Base-by-base conservation (phyloP, 2,329 filamentous ascomycete species). In the Paracoccidioides lutzii region DNA sequence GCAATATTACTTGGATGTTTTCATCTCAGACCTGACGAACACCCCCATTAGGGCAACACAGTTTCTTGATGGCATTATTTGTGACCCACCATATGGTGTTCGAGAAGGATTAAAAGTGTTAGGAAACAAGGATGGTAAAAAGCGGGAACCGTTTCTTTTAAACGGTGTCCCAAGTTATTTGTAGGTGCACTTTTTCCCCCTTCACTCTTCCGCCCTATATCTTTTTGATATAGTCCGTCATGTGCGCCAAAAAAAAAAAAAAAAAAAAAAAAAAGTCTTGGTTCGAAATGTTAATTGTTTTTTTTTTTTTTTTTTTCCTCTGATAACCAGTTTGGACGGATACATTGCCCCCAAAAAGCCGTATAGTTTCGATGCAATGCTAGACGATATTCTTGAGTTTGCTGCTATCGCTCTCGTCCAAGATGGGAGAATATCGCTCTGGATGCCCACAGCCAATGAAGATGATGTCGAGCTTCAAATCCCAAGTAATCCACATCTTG, bases 51-150 rank as follows among this genome's bases (percentile, higher is more conserved):
- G 81, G 45, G 71, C 68, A 66, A 52, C 71, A 37, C 69, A 65
- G n/a, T 79, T 85, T 61, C 82, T 97, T 57, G 90, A 98, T 69
- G 90, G 88, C 3, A 95, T 98, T 57, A 78, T 97, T 5, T 97
- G 90, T 65, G 93, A 98, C 72, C 93, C 93, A 15, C 93, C 93
- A 0, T 98, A 98, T 66, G 93, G 93, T 2, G 90, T 98, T 5
- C 80, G 93, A 50, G 93, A 98, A 70, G 93, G 93, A 0, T 71
- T 97, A 58, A 87, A 87, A 64, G 91, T 98, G 1, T 76, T 98
- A 0, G 93, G 93, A 0, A 79, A 81, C 54, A 82, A 84, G 59
- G 84, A 93, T 63, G 73, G 74, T 5, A 72, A 64, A 43, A 66
- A 68, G 8, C 76, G 77, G 54, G 73, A 76, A 64, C 75, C 87